Evolutionary conservation across 2,329 filamentous ascomycete genomes (phyloP).

Genomic region (Colletotrichum sp.): DNA sequence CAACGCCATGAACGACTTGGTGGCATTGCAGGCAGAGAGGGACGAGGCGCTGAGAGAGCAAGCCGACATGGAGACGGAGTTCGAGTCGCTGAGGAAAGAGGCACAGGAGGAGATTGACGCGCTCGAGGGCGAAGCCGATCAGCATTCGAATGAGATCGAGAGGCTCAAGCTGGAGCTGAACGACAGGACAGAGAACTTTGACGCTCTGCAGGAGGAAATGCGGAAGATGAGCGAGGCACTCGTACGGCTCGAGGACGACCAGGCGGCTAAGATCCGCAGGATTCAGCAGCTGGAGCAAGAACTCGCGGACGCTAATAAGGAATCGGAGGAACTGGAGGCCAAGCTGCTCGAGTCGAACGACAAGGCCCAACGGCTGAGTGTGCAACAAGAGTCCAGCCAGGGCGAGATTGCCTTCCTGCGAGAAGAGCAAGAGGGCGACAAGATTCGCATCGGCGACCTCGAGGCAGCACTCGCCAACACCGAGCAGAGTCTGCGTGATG

Average conservation of each 20-base stretch:
- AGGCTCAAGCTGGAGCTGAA: conserved; percentile 74
- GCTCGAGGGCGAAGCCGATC: conserved; percentile 74
- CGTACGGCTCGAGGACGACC: conserved; percentile 87
- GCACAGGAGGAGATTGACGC: conserved; percentile 71
- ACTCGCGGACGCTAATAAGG: conserved; percentile 81
- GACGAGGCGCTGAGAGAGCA: conserved; percentile 81
- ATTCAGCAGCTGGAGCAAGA: conserved; percentile 87
- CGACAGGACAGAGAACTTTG: conserved; percentile 84
- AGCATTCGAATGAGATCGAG: conserved; percentile 73
- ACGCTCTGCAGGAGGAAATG: conserved; percentile 92
- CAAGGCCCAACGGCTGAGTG: conserved; percentile 85
- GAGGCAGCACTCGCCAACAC: conserved; percentile 81
- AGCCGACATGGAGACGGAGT: conserved; percentile 62
- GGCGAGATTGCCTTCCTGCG: conserved; percentile 93
- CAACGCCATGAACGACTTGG: conserved; percentile 78
- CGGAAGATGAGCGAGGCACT: conserved; percentile 87
- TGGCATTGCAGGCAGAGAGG: conserved; percentile 80
- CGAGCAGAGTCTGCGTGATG: conserved; percentile 82
- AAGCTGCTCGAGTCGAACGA: conserved; percentile 83
- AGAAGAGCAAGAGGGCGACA: conserved; percentile 96
- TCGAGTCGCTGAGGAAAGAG: conserved; percentile 65
- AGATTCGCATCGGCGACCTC: conserved; percentile 95
- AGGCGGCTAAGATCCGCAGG: conserved; percentile 76
- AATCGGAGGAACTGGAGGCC: conserved; percentile 85
- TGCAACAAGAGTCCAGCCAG: conserved; percentile 92